Evolutionary conservation across 169 alveolate species (phyloP).

Genomic region (Plasmodium vinckei): DNA sequence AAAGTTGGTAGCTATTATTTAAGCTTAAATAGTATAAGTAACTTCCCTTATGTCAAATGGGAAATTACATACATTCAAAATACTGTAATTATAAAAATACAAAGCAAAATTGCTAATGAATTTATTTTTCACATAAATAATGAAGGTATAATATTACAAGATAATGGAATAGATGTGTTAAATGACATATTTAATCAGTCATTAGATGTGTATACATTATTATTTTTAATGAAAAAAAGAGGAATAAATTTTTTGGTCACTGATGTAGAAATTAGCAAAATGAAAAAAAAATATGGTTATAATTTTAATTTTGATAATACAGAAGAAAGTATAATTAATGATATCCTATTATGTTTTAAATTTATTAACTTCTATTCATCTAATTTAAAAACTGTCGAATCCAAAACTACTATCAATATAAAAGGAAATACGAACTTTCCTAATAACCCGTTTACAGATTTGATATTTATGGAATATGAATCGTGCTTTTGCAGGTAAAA

Average conservation of each 20-base stretch:
- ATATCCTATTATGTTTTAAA: constrained; percentile 50
- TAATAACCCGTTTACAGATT: constrained; percentile 1
- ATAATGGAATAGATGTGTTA: constrained; percentile 47
- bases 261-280: constrained; percentile 39
- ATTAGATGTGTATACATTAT: constrained; percentile 37
- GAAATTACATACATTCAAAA: constrained; percentile 42
- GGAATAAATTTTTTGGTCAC: constrained; percentile 60
- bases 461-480: constrained; percentile 48
- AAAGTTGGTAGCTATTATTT: constrained; percentile 46
- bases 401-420: constrained; percentile 12
- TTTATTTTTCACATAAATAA: constrained; percentile 56
- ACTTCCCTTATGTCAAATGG: constrained; percentile 46
- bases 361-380: constrained; percentile 52
- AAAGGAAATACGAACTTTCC: constrained; percentile 1
- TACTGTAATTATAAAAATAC: constrained; percentile 28
- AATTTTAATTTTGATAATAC: constrained; percentile 9
- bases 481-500: constrained; percentile 36
- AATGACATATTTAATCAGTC: constrained; percentile 37
- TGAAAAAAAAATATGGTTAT: constrained; percentile 16
- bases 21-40: constrained; percentile 32
- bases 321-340: constrained; percentile 65
- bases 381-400: neutral
- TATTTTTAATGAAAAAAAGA: constrained; percentile 66
- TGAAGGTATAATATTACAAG: constrained; percentile 45
- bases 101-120: constrained; percentile 21